Percentiles rank a stretch among this genome's conserved stretches.
Evolutionary conservation across 495 filamentous ascomycete genomes (phyloP).

Genomic region (Staphylotrichum tortipilum): DNA sequence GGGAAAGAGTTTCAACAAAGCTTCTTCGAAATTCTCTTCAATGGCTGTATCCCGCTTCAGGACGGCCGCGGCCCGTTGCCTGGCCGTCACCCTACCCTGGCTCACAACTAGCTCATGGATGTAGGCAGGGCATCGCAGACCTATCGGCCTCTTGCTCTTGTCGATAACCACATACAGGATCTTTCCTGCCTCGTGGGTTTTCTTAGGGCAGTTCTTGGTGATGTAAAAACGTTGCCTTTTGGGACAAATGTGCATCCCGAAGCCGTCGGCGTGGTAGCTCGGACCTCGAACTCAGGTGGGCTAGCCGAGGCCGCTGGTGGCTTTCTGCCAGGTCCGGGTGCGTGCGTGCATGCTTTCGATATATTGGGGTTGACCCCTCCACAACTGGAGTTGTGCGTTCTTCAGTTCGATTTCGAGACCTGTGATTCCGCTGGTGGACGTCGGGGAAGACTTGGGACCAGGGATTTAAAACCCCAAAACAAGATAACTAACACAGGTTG

Average conservation of each 20-base stretch:
- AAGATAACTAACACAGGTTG: no score
- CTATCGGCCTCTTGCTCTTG: slow-evolving; percentile 16
- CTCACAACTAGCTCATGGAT: slow-evolving; percentile 21
- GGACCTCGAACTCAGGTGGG: slow-evolving; percentile 18
- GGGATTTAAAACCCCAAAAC: no score
- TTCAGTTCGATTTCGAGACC: no score
- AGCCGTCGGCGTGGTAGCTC: no score
- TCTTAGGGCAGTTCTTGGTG: slow-evolving; percentile 30
- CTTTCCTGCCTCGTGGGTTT: slow-evolving; percentile 20
- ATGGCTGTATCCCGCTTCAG: slow-evolving; percentile 23
- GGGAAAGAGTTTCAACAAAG: slow-evolving; percentile 24
- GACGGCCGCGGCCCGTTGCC: slow-evolving; percentile 17
- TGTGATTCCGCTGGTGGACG: no score
- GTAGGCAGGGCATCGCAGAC: slow-evolving; percentile 29
- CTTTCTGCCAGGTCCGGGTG: no score
- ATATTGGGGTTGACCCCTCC: no score
- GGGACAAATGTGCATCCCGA: slow-evolving; percentile 31
- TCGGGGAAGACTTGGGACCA: no score
- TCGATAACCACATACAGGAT: slow-evolving; percentile 29
- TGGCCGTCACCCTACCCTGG: slow-evolving; percentile 19
- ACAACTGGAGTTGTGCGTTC: no score
- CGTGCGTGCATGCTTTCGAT: no score
- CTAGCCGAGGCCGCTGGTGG: no score
- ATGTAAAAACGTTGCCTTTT: slow-evolving; percentile 33
- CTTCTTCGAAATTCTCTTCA: slow-evolving; percentile 18